phyloP scores from a whole-genome alignment of 225 moss, liverwort and hornwort species.

The Sphagnum tenellum region DNA sequence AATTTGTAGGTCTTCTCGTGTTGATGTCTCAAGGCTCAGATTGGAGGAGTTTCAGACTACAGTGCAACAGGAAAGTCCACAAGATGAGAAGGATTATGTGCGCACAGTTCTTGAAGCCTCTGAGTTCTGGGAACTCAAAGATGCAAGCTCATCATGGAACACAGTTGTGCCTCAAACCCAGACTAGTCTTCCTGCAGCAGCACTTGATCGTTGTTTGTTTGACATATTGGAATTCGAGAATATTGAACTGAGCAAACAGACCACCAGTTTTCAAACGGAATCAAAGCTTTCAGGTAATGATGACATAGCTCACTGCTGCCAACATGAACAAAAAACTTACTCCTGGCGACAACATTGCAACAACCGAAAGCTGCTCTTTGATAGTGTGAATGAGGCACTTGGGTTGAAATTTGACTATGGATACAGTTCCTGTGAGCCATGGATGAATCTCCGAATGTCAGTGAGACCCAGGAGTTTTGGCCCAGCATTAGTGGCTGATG shows the following conservation, averaged over 20 bases:
- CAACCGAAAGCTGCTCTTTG: constrained; percentile 46
- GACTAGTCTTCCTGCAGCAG: constrained; percentile 3
- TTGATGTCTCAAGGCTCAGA: constrained; percentile 9
- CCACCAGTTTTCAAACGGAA: too few species aligned
- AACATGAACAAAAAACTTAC: background rate
- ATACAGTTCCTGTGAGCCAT: constrained; percentile 14
- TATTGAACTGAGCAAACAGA: constrained; percentile 1
- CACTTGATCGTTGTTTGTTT: constrained; percentile 36
- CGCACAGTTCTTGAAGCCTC: constrained; percentile 33
- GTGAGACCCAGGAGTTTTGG: constrained; percentile 16
- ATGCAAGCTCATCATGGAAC: constrained; percentile 26
- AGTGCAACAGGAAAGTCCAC: background rate
- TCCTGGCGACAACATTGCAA: constrained; percentile 24
- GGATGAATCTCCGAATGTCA: constrained; percentile 12
- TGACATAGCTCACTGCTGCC: constrained; percentile 7
- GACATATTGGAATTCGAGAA: constrained; percentile 32
- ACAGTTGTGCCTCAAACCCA: constrained; percentile 27
- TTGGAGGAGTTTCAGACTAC: background rate
- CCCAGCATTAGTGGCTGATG: constrained; percentile 37
- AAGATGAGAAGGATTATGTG: constrained; percentile 29
- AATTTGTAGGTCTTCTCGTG: constrained; percentile 25
- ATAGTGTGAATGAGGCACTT: constrained; percentile 39
- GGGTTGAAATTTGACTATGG: constrained; percentile 24
- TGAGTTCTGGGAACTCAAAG: constrained; percentile 18
- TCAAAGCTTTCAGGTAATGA: background rate